Evolutionary conservation across 2,329 filamentous ascomycete species (phyloP), one percentile per base, ranked within the genome.

Genomic region (Fusarium tjaetaba): DNA sequence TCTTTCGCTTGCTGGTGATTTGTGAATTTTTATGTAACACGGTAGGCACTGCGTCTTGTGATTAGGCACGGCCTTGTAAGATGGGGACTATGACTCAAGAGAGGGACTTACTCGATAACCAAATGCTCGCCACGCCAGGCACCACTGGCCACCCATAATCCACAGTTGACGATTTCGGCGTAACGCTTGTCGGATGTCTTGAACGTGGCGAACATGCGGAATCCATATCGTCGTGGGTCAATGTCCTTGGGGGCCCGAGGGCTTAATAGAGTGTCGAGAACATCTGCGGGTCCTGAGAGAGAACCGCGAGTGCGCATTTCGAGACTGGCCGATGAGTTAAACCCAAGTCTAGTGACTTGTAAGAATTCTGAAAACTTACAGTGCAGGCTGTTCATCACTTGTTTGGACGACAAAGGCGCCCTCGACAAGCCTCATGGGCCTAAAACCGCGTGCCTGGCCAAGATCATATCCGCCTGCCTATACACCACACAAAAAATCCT

Each of bases 121-220:
- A 86, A 79, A 74, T 86, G 84, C 28, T 84, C 80, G 61, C 80
- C 83, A 61, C 82, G 84, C 80, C 84, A 85, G 76, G 86, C 84
- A 55, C 85, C 85, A 76, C 85, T 86, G 11, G 85, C 85, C 52
- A 87, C 82, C 85, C 85, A 87, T 59, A 87, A 80, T 10, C 85
- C 85, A 75, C 84, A 86, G 76, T 87, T 87, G 30, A 87, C 82
- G 64, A 83, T 83, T 61, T 86, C 84, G 53, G 81, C 81, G 72
- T 87, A 87, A 36, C 86, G 82, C 75, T 85, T 83, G 77, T 87
- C 86, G 7, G 84, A 81, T 28, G 86, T 87, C 76, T 87, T 86
- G 80, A 87, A 84, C 24, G 84, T 85, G 65, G 85, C 83, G 65
- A 86, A 86, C 74, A 87, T 80, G 69, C 85, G 83, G 71, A 87